Evolutionary conservation across 345 rosid genomes (phyloP).

Genomic region (Linum trigynum): DNA sequence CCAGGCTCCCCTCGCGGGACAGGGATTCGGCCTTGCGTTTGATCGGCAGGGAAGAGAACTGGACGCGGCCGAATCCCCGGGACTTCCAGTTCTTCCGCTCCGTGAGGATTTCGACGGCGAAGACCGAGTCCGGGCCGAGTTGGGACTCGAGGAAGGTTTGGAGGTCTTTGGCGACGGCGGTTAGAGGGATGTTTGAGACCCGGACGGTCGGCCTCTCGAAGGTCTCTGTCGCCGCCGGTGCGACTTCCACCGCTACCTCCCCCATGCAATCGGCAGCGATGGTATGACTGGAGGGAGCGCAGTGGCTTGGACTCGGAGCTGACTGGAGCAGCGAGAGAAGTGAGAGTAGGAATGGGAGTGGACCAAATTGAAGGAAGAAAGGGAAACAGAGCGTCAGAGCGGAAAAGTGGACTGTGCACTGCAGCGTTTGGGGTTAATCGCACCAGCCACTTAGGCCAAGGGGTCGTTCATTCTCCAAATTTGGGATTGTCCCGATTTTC

Average conservation of each 20-base stretch:
- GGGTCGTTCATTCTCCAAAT: no score
- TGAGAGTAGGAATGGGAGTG: no score
- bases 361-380: no score
- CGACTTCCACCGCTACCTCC: not conserved
- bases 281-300: not conserved
- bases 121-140: constrained; percentile 57
- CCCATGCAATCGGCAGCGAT: not conserved
- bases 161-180: constrained; percentile 58
- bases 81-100: constrained; percentile 71
- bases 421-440: no score
- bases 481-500: no score
- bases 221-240: not conserved
- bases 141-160: constrained; percentile 48
- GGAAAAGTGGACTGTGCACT: no score
- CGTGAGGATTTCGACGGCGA: constrained; percentile 60
- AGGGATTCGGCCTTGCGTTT: constrained; percentile 35
- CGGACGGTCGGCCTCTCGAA: constrained; percentile 43
- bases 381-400: no score
- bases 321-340: not conserved
- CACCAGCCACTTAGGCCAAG: no score
- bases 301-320: not conserved
- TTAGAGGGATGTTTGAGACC: constrained; percentile 51
- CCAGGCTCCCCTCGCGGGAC: constrained; percentile 36
- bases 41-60: constrained; percentile 53
- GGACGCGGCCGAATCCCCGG: constrained; percentile 67